Evolutionary conservation across 495 filamentous ascomycete genomes (phyloP), one percentile per base, ranked within the genome.

Genomic region (Lepidopterella palustris): DNA sequence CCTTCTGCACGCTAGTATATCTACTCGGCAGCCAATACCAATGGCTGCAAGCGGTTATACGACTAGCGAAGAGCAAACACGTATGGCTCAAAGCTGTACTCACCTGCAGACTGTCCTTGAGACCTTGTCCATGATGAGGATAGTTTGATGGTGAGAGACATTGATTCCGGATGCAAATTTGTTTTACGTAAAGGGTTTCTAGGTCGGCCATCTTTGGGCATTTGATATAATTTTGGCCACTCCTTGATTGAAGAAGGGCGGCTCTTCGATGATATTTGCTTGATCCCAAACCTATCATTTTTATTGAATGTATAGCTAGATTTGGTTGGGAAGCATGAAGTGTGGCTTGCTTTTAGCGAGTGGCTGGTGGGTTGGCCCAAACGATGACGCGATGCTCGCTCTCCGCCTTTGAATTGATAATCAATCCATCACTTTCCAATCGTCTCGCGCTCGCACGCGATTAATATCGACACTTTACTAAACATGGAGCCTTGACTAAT

Each of bases 141-240:
- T 76, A 78, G 84, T 89, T 89, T 88, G 87, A 89, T 82, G 84
- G 81, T 79, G 82, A 88, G 84, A 74, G 21, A 89, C 82, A 89
- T 80, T 42, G 9, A n/a, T n/a, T n/a, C n/a, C n/a, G n/a, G n/a
- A n/a, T n/a, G n/a, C n/a, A n/a, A n/a, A n/a, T n/a, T n/a, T n/a
- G n/a, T n/a, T n/a, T n/a, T n/a, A n/a, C n/a, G n/a, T n/a, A n/a
- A n/a, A n/a, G n/a, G n/a, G n/a, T n/a, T n/a, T n/a, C n/a, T n/a
- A n/a, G n/a, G n/a, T n/a, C n/a, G n/a, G n/a, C n/a, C n/a, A n/a
- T n/a, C n/a, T n/a, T n/a, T n/a, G n/a, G n/a, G n/a, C n/a, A n/a
- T n/a, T n/a, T n/a, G n/a, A n/a, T n/a, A n/a, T n/a, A n/a, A n/a
- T n/a, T n/a, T n/a, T n/a, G n/a, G n/a, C n/a, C n/a, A n/a, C n/a